These are phyloP conservation scores for Dryas alaskensis DNA, from an alignment of 306 rosid species.

Conservation along the genomic window DNA sequence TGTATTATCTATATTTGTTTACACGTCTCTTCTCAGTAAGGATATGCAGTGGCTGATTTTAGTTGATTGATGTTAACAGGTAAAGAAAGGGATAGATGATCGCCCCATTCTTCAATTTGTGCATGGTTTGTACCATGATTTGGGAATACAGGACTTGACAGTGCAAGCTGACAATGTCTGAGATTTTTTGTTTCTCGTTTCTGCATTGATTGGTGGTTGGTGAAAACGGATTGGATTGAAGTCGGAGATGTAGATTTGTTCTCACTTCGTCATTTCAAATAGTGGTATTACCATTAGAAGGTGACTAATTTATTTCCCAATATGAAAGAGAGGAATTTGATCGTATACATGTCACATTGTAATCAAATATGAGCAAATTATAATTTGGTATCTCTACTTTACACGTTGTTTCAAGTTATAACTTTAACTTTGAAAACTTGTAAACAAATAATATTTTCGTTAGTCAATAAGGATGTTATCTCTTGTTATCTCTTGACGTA, in stretches of 20 bases:
- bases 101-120: slow-evolving; percentile 63
- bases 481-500: too few relatives aligned
- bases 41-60: slow-evolving; percentile 21
- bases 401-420: too few relatives aligned
- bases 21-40: neutral
- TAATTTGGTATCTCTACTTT: too few relatives aligned
- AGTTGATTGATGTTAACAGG: slow-evolving; percentile 43
- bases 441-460: too few relatives aligned
- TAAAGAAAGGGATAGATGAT: slow-evolving; percentile 65
- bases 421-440: too few relatives aligned
- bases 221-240: neutral
- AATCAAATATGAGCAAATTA: too few relatives aligned
- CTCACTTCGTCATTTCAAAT: neutral
- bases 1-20: neutral
- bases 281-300: neutral
- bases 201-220: neutral
- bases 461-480: too few relatives aligned
- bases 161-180: slow-evolving; percentile 66
- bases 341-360: too few relatives aligned
- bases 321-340: neutral
- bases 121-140: slow-evolving; percentile 84
- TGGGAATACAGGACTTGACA: slow-evolving; percentile 82
- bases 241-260: neutral
- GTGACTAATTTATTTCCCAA: neutral
- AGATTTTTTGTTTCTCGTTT: slow-evolving; percentile 21